phyloP scores from a whole-genome alignment of 2,329 filamentous ascomycete genomes.

The Thelonectria discophora region DNA sequence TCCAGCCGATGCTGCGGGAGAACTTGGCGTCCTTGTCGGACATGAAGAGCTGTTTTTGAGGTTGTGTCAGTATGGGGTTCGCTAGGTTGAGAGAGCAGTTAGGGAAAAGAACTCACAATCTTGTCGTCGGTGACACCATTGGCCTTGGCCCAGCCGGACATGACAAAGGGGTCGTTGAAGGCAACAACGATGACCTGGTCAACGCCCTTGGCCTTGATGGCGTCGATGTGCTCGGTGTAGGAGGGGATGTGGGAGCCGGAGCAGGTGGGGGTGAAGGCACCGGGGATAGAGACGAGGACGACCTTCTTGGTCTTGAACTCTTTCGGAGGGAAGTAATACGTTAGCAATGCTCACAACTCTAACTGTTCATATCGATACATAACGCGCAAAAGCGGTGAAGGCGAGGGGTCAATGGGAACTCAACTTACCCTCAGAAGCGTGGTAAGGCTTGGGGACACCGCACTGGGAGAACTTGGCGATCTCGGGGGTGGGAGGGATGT shows the following conservation, averaged over 20 bases:
- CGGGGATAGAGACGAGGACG: conserved; percentile 65
- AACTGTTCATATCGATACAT: not conserved
- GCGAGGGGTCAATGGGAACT: conserved; percentile 9
- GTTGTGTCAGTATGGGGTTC: conserved; percentile 10
- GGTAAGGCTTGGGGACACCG: conserved; percentile 79
- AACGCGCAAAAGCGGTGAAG: conserved; percentile 14
- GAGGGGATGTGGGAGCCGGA: conserved; percentile 82
- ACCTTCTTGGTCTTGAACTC: conserved; percentile 67
- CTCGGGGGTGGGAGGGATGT: conserved; percentile 80
- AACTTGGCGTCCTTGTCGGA: conserved; percentile 75
- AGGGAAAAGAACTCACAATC: conserved; percentile 54
- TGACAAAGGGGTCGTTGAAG: conserved; percentile 86
- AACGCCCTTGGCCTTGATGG: conserved; percentile 82
- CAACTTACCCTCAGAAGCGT: conserved; percentile 75
- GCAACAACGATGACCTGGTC: conserved; percentile 84
- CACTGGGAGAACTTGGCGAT: conserved; percentile 75
- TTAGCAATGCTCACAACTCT: conserved; percentile 4
- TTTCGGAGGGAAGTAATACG: conserved; percentile 37
- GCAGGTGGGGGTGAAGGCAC: conserved; percentile 89
- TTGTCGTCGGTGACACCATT: conserved; percentile 78
- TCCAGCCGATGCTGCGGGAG: conserved; percentile 82
- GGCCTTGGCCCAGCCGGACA: conserved; percentile 91
- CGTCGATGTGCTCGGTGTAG: conserved; percentile 76
- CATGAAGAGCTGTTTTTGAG: conserved; percentile 71
- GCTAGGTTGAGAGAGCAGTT: conserved; percentile 5